Evolutionary conservation across 1,284 basidiomycete genomes (phyloP).

Genomic region (Cutaneotrichosporon sp.): DNA sequence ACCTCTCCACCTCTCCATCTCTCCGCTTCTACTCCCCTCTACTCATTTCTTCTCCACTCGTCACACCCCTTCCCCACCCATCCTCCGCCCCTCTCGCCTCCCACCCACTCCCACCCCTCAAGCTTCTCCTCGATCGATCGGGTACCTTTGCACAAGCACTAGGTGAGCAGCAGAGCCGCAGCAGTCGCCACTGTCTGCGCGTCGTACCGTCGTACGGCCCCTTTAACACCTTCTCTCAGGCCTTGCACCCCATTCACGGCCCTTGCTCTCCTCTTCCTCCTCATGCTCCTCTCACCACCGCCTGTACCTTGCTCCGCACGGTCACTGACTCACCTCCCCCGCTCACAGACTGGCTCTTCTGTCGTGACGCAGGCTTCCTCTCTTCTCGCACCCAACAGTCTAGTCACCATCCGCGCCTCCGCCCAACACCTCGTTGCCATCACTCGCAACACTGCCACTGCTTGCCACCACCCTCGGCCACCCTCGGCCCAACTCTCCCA

Average conservation of each 20-base stretch:
- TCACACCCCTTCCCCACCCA: not conserved
- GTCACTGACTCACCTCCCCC: constrained; percentile 1
- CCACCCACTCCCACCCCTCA: not conserved
- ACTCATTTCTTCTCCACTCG: not conserved
- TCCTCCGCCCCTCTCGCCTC: not conserved
- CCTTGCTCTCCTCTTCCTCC: constrained; percentile 3
- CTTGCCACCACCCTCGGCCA: not conserved
- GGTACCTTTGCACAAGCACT: not conserved
- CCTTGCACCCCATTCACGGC: not conserved
- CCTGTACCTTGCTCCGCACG: not conserved
- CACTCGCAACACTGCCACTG: not conserved
- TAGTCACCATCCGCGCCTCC: not conserved
- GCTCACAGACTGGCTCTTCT: not conserved
- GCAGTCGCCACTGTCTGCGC: no score
- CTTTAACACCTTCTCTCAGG: not conserved
- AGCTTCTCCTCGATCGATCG: not conserved
- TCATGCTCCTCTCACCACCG: not conserved
- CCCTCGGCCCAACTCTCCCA: not conserved
- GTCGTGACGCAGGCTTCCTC: not conserved
- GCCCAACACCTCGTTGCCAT: not conserved
- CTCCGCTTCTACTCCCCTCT: not conserved
- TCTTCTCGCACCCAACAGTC: not conserved
- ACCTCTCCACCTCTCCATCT: no score
- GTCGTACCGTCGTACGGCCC: not conserved
- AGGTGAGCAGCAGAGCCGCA: not conserved